Evolutionary conservation across 768 basidiomycete species (phyloP), one percentile per base, ranked within the genome.

Genomic region (Agaricus sinodeliciosus): DNA sequence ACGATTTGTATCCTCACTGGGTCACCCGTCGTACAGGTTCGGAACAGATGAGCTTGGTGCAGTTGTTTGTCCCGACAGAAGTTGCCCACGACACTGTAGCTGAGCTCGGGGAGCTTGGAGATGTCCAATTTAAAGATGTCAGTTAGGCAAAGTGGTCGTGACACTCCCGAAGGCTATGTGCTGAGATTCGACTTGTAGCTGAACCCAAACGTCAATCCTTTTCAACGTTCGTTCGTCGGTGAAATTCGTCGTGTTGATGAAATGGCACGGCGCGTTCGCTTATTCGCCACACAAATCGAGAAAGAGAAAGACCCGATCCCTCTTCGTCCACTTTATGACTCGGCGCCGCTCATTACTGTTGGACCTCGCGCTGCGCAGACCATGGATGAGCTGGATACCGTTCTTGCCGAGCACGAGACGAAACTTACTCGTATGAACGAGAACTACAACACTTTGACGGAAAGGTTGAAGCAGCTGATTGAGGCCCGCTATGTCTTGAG

Each of bases 101-200:
- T 48, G 93, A 95, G 66, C 82, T 99, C 15, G 96, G 92, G 59
- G 93, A 96, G 69, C 82, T 97, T 41, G 93, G 94, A 43, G 80
- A 95, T 69, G 88, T 98, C 25, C 93, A 98, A 66, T 96, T 98
- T 72, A 95, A 94, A 73, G 96, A 99, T 71, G 93, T 94, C 60
- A 60, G 88, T 58, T 12, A 6, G 19, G 15, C 22, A 22, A 22
- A 34, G 3, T 31, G 31, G 6, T 31, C 31, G 2, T 18, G 15
- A 7, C 28, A 34, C 48, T 13, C 13, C 9, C 9, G 12, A 26
- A 42, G 27, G 19, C 46, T 1, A 15, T 8, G 37, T n/a, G 26
- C 9, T 27, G 35, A 25, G 48, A 22, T n/a, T n/a, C 26, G 27
- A 13, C 36, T 26, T 34, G 9, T 65, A 98, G 94, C 73, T 98